phyloP scores from a whole-genome alignment of 1,284 basidiomycete species.

The Boletus sp. region DNA sequence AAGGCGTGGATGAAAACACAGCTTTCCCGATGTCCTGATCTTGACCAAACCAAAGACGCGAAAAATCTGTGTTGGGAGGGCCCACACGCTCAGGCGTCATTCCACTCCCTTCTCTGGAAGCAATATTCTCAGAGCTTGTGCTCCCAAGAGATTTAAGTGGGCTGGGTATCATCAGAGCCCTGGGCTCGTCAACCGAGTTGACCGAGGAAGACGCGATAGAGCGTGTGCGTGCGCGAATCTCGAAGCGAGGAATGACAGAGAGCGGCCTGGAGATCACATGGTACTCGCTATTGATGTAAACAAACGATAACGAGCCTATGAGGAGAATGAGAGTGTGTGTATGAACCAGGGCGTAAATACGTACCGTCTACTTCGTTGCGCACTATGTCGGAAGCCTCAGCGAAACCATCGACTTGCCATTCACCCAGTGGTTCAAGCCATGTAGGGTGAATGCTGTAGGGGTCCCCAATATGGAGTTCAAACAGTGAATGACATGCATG shows the following conservation, averaged over 20 bases:
- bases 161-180: constrained; percentile 42
- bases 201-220: constrained; percentile 20
- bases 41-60: constrained; percentile 27
- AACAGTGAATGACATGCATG: constrained; percentile 41
- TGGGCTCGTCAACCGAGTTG: constrained; percentile 23
- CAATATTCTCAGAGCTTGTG: constrained; percentile 33
- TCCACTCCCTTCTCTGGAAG: constrained; percentile 20
- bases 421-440: constrained; percentile 48
- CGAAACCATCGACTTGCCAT: constrained; percentile 51
- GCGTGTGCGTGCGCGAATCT: constrained; percentile 11
- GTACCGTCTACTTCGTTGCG: constrained; percentile 43
- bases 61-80: constrained; percentile 14
- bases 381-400: constrained; percentile 43
- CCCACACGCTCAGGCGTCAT: background rate
- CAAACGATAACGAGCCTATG: constrained; percentile 25
- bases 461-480: constrained; percentile 39
- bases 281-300: constrained; percentile 23
- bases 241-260: constrained; percentile 28
- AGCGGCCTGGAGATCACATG: constrained; percentile 34
- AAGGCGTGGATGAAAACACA: constrained; percentile 18
- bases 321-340: constrained; percentile 24
- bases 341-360: constrained; percentile 14
- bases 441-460: constrained; percentile 36
- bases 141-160: constrained; percentile 51
- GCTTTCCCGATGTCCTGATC: constrained; percentile 22